Base-by-base conservation (phyloP, 176 grass and related monocot species). In the Oryza officinalis region DNA sequence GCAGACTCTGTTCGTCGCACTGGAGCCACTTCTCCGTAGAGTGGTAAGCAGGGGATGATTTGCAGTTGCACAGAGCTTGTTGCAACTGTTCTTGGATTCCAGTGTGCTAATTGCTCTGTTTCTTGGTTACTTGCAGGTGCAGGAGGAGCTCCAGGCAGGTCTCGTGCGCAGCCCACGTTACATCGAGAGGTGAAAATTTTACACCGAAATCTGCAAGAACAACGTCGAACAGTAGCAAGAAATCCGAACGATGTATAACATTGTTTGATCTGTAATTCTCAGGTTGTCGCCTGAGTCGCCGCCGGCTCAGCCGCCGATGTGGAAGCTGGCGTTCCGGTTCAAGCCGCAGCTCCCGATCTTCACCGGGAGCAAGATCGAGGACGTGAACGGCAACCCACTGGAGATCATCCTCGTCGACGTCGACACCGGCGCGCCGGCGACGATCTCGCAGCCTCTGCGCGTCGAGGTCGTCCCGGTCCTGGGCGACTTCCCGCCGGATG, bases 291-390 rank as follows among this genome's bases (percentile, higher is more conserved):
- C 74, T 5, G 33, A 65, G 60, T 69, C 35, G 69, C 69, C 78
- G 25, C 76, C 87, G 3, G 37, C 41, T 0, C 74, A 71, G 44
- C 83, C 44, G 2, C 63, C 93, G 8, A 13, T 65, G 65, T 77
- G 77, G 81, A 91, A 52, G 71, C 86, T 99, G 37, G 80, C 75
- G 31, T 99, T 99, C 88, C 83, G 59, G 4, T 31, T 5, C 6
- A 81, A 54, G 10, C 93, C 89, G 5, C 1, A 2, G 1, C 60
- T 33, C 1, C 93, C 97, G 9, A 89, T 99, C 70, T 99, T 94
- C 84, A 99, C 93, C 0, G 89, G 97, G 27, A 94, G 88, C 88
- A 99, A 88, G 83, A 88, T 99, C 18, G 91, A 96, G 50, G 93
- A 73, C 78, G 5, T 0, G 9, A 43, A 84, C 22, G 66, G 80